Evolutionary conservation across 2,329 filamentous ascomycete species (phyloP).

Genomic region (Aspergillus hiratsukae): DNA sequence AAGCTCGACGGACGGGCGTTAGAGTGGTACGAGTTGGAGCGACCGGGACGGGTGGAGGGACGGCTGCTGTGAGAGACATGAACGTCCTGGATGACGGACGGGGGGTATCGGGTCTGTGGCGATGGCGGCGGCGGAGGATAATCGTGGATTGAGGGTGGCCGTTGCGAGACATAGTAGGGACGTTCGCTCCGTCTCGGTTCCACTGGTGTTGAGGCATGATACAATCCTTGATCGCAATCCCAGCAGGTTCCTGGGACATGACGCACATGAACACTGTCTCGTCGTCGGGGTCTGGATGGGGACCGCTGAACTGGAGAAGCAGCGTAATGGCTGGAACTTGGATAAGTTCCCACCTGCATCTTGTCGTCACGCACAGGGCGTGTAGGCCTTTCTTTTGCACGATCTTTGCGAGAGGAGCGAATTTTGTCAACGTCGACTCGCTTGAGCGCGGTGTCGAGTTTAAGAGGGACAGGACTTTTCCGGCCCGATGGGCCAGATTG

Average conservation of each 20-base stretch:
- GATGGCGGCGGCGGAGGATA: slow-evolving; percentile 26
- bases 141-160: slow-evolving; percentile 26
- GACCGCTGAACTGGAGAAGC: slow-evolving; percentile 26
- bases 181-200: slow-evolving; percentile 32
- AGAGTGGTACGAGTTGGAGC: slow-evolving; percentile 35
- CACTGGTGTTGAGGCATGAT: slow-evolving; percentile 29
- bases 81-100: slow-evolving; percentile 26
- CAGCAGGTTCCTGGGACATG: slow-evolving; percentile 31
- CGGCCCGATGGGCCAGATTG: slow-evolving; percentile 46
- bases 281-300: slow-evolving; percentile 31
- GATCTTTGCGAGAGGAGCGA: slow-evolving; percentile 30
- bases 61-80: slow-evolving; percentile 27
- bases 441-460: slow-evolving; percentile 33
- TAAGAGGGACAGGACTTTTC: slow-evolving; percentile 35
- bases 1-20: slow-evolving; percentile 36
- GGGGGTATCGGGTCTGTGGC: slow-evolving; percentile 28
- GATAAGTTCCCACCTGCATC: slow-evolving; percentile 32
- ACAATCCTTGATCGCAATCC: slow-evolving; percentile 33
- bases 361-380: slow-evolving; percentile 29
- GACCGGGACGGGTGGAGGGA: slow-evolving; percentile 23
- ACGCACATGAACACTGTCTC: slow-evolving; percentile 26
- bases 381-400: slow-evolving; percentile 25
- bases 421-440: slow-evolving; percentile 24
- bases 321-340: slow-evolving; percentile 25
- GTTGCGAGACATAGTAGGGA: slow-evolving; percentile 24